A percentile compares a stretch with the other conserved stretches of the same genome.
phyloP scores from a whole-genome alignment of 345 rosid genomes.

The Chamaenerion angustifolium region DNA sequence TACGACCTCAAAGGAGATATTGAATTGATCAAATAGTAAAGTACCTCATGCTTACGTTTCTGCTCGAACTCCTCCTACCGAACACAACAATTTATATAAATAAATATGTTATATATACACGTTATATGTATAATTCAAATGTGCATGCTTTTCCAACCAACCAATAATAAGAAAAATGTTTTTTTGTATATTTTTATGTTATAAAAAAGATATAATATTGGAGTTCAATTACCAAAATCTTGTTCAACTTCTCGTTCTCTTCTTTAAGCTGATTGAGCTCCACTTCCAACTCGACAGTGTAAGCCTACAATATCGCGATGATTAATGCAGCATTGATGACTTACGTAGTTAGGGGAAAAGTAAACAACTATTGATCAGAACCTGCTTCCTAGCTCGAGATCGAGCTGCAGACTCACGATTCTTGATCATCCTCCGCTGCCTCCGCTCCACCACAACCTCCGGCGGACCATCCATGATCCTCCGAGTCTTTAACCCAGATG shows the following conservation, averaged over 20 bases:
- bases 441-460: conserved; percentile 60
- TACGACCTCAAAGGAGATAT: neutral
- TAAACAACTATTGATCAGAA: conserved; percentile 4
- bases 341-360: too few relatives aligned
- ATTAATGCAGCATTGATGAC: neutral
- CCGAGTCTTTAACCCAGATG: conserved; percentile 19
- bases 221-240: conserved; percentile 33
- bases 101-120: too few relatives aligned
- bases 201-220: neutral
- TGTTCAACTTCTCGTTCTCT: conserved; percentile 60
- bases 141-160: too few relatives aligned
- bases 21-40: too few relatives aligned
- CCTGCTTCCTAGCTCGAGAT: conserved; percentile 94
- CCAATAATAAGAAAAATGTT: too few relatives aligned
- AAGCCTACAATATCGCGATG: conserved; percentile 34
- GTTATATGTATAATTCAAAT: too few relatives aligned
- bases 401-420: conserved; percentile 88
- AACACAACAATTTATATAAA: too few relatives aligned
- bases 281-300: conserved; percentile 76
- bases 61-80: too few relatives aligned
- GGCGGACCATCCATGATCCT: conserved; percentile 56
- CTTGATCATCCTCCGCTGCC: conserved; percentile 85
- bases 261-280: conserved; percentile 66
- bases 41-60: too few relatives aligned
- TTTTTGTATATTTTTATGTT: too few relatives aligned